Conservation (phyloP, 1,284 basidiomycete genomes). For the Puccinia polysora region DNA sequence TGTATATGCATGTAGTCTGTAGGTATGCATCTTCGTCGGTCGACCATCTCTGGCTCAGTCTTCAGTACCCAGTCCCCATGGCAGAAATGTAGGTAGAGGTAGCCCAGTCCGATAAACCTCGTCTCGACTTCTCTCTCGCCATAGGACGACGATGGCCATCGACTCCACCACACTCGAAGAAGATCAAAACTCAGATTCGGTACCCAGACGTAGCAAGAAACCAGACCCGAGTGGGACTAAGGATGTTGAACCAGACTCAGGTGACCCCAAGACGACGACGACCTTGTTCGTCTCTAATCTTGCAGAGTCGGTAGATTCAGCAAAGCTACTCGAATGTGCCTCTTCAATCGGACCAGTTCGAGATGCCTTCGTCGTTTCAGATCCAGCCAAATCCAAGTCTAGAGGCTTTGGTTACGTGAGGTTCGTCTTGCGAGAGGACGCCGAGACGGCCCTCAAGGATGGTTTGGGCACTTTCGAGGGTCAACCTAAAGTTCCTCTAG, state of each 20-base stretch:
- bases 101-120: no score
- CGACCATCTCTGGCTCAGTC: no score
- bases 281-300: constrained; percentile 58
- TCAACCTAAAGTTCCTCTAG: constrained; percentile 4
- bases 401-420: constrained; percentile 98
- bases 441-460: constrained; percentile 62
- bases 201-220: no score
- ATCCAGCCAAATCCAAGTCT: constrained; percentile 70
- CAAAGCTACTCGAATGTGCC: constrained; percentile 84
- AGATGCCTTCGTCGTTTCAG: constrained; percentile 86
- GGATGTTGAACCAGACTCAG: constrained; percentile 20
- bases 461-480: constrained; percentile 26
- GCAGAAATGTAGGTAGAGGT: no score
- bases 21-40: no score
- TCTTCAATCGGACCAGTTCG: constrained; percentile 91
- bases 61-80: no score
- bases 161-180: no score
- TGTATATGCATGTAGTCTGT: no score
- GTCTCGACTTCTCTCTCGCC: no score
- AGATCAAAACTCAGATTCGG: no score
- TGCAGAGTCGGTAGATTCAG: constrained; percentile 81
- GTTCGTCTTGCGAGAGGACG: constrained; percentile 84
- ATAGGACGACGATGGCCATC: no score
- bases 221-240: not conserved
- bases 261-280: constrained; percentile 42